Base-by-base conservation (phyloP, 176 grass and related monocot species). In the Avena insularis region DNA sequence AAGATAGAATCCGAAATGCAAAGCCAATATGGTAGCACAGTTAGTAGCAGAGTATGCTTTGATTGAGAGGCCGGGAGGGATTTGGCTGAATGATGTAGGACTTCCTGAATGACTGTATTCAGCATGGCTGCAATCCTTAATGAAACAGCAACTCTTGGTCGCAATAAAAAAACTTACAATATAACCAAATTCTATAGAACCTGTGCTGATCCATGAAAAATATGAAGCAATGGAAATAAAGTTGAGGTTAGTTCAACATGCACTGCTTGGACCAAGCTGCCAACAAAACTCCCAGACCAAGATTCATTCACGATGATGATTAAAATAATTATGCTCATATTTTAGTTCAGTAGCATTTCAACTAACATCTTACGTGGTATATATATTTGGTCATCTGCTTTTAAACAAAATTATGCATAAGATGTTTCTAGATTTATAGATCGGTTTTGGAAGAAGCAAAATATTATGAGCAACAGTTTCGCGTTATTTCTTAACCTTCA, bases 161-260 rank as follows among this genome's bases (percentile, higher is more conserved):
- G 10, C 21, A 9, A 62, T 0, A 9, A 59, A 59, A 60, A 63
- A 13, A 23, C 20, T 15, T 75, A 25, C 77, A 50, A n/a, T 69
- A 25, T 13, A 86, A 56, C 1, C 3, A 46, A 70, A 59, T 46
- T 7, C 13, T 47, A 46, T 58, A 47, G 25, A 59, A 62, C 76
- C 25, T 81, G 16, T 88, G 21, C 11, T 84, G 68, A 82, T 81
- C n/a, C 75, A 48, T 74, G 38, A 51, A 84, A 84, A 84, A 21
- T 16, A 75, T 7, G 36, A 21, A 35, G n/a, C 40, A 68, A 45
- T 77, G 43, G 38, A 86, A 65, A 74, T 66, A 71, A 91, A 89
- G 31, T 33, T 71, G 55, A 82, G 55, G 36, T 82, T 79, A 47
- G 71, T 82, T 78, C 36, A 75, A 25, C 46, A 4, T 79, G 57